A percentile compares a stretch with the other conserved stretches of the same genome.
Evolutionary conservation across 2,329 filamentous ascomycete species (phyloP).

Genomic region (Fusarium cyanostomum): DNA sequence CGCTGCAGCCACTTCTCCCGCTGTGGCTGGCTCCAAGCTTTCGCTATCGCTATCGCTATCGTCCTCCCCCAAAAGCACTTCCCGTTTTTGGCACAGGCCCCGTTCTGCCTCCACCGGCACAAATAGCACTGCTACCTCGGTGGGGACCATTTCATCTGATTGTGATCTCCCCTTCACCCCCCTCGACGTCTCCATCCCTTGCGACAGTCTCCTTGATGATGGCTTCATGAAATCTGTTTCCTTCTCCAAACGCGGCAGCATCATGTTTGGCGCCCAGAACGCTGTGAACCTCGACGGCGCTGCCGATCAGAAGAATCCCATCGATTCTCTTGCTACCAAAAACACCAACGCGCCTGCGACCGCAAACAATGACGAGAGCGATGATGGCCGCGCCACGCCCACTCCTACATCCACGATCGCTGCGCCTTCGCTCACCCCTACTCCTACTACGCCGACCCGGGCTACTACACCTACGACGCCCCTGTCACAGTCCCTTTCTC

Average conservation of each 20-base stretch:
- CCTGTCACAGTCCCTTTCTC: conserved; percentile 33
- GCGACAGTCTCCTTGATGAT: conserved; percentile 65
- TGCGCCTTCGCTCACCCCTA: conserved; percentile 17
- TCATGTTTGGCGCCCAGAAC: conserved; percentile 66
- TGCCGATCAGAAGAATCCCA: conserved; percentile 20
- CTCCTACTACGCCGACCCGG: conserved; percentile 19
- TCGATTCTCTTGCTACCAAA: conserved; percentile 14
- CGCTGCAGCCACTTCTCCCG: conserved; percentile 33
- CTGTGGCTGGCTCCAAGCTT: conserved; percentile 25
- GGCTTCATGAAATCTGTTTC: conserved; percentile 64
- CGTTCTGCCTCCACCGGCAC: conserved; percentile 40
- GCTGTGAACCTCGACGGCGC: conserved; percentile 35
- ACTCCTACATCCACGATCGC: conserved; percentile 25
- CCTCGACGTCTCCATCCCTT: conserved; percentile 66
- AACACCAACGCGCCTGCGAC: conserved; percentile 16
- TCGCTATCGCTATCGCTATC: conserved; percentile 27
- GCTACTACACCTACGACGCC: conserved; percentile 35
- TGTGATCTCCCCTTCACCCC: conserved; percentile 56
- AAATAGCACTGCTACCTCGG: conserved; percentile 39
- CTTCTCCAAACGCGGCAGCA: conserved; percentile 71
- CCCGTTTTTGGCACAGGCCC: conserved; percentile 44
- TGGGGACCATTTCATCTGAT: conserved; percentile 37
- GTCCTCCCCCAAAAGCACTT: conserved; percentile 34
- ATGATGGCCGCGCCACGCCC: conserved; percentile 37
- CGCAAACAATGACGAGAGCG: conserved; percentile 25